A percentile compares a stretch with the other conserved stretches of the same genome.
Evolutionary conservation across 306 rosid genomes (phyloP).

Genomic region (Cicer chorassanicum): DNA sequence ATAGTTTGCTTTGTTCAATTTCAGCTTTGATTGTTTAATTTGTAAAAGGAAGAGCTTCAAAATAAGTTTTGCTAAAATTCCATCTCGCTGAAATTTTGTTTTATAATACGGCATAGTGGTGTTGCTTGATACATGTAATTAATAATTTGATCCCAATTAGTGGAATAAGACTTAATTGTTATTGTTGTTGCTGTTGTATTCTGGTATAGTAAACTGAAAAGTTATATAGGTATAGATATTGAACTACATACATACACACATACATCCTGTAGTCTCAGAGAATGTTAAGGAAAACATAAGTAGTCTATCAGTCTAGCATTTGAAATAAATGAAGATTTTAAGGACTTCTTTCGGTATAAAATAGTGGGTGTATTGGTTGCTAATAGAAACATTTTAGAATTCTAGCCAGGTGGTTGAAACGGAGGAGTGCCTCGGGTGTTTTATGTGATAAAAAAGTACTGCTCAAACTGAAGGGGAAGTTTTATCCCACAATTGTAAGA

Average conservation of each 20-base stretch:
- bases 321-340: slow-evolving; percentile 10
- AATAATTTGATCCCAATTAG: not conserved
- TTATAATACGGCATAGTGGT: not conserved
- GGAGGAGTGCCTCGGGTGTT: too few relatives aligned
- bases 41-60: slow-evolving; percentile 19
- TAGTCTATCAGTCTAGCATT: slow-evolving; percentile 2
- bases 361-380: slow-evolving; percentile 1
- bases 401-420: too few relatives aligned
- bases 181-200: not conserved
- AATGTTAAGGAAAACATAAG: slow-evolving; percentile 33
- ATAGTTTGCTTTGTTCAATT: slow-evolving; percentile 20
- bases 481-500: too few relatives aligned
- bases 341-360: not conserved
- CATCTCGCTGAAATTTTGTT: slow-evolving; percentile 24
- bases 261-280: not conserved
- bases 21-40: slow-evolving; percentile 35
- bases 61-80: not conserved
- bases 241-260: not conserved
- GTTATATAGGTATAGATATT: slow-evolving; percentile 9
- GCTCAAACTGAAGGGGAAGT: too few relatives aligned
- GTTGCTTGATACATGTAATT: not conserved
- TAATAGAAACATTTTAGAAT: slow-evolving; percentile 20
- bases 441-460: too few relatives aligned
- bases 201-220: slow-evolving; percentile 21
- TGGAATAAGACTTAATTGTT: slow-evolving; percentile 13